Percentiles rank a stretch among this genome's conserved stretches.
Conservation (phyloP, 495 filamentous ascomycete species). For the Aspergillus nanangensis region DNA sequence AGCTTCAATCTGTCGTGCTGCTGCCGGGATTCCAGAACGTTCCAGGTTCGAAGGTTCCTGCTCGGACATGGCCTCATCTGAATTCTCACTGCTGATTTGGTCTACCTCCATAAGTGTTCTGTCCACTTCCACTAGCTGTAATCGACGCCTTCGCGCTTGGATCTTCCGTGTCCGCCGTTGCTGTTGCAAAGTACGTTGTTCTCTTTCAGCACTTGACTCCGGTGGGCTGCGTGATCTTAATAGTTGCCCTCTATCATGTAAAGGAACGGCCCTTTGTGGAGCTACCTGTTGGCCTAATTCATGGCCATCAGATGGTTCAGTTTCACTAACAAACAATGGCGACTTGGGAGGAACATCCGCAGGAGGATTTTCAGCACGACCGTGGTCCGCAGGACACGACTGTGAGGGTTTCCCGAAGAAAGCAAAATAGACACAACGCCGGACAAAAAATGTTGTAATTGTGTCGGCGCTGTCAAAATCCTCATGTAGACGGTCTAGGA, state of each 20-base stretch:
- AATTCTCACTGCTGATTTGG: neutral
- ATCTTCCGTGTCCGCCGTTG: neutral
- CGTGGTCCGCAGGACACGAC: neutral
- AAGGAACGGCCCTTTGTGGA: no score
- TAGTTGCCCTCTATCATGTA: no score
- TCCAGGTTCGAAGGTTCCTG: neutral
- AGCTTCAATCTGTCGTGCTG: neutral
- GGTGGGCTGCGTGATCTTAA: no score
- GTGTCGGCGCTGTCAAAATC: slow-evolving; percentile 3
- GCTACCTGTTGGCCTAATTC: neutral
- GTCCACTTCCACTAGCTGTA: neutral
- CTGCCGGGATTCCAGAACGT: neutral
- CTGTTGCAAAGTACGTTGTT: neutral
- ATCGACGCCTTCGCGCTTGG: neutral
- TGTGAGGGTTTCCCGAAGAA: slow-evolving; percentile 24
- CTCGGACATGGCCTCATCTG: neutral
- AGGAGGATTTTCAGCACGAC: neutral
- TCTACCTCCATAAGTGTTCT: neutral
- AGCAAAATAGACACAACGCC: slow-evolving; percentile 27
- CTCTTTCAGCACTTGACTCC: slow-evolving; percentile 1
- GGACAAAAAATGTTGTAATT: slow-evolving; percentile 27
- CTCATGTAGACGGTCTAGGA: slow-evolving; percentile 22
- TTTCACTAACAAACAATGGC: slow-evolving; percentile 2
- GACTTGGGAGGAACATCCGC: neutral
- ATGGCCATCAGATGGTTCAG: neutral